phyloP scores from a whole-genome alignment of 306 rosid species.

The Lathyrus sativus region DNA sequence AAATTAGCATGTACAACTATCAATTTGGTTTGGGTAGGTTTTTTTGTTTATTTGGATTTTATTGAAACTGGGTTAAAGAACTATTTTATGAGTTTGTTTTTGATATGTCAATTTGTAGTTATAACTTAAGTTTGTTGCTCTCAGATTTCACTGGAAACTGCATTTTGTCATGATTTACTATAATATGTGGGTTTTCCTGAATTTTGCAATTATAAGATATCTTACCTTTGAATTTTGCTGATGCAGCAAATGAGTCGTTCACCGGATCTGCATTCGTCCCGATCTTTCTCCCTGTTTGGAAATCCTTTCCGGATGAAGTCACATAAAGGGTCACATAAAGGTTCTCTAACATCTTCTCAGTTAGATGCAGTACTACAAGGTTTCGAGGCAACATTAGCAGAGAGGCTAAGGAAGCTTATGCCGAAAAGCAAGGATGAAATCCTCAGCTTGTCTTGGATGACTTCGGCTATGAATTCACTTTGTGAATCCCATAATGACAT shows the following conservation, averaged over 20 bases:
- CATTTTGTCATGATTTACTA: no score
- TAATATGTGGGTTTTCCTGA: neutral
- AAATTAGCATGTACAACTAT: neutral
- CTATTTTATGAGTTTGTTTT: neutral
- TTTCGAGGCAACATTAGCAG: slow-evolving; percentile 71
- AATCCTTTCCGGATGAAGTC: slow-evolving; percentile 70
- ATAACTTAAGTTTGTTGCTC: neutral
- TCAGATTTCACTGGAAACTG: no score
- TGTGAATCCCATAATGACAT: slow-evolving; percentile 64
- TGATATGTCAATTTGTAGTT: neutral
- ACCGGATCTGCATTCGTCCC: slow-evolving; percentile 65
- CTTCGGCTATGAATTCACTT: slow-evolving; percentile 62
- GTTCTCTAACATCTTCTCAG: slow-evolving; percentile 58
- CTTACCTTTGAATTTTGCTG: slow-evolving; percentile 4
- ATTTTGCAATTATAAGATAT: neutral
- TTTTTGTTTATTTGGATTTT: neutral
- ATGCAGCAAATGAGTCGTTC: slow-evolving; percentile 73
- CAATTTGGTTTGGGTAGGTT: neutral
- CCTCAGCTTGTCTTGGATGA: slow-evolving; percentile 87
- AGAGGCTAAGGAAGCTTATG: slow-evolving; percentile 61
- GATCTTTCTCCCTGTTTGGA: slow-evolving; percentile 74
- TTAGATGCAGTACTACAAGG: slow-evolving; percentile 49
- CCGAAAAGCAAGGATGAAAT: slow-evolving; percentile 63
- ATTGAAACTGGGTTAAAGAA: neutral
- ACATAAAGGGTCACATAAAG: slow-evolving; percentile 66